Base-by-base conservation (phyloP, 108 stramenopile species). In the Seminavis robusta region DNA sequence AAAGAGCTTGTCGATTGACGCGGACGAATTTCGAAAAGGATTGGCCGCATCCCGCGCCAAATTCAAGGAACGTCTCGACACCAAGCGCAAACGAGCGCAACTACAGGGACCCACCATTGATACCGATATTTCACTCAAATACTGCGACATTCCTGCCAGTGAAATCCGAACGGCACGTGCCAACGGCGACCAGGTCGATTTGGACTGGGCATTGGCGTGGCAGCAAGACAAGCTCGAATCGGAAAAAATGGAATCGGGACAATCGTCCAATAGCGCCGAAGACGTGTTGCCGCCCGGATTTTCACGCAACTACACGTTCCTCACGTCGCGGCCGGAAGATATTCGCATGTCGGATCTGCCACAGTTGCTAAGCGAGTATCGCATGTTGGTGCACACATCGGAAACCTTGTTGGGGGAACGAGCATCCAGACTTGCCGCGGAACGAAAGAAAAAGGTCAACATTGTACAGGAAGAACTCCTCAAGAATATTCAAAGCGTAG, bases 331-430 rank as follows among this genome's bases (percentile, higher is more conserved):
- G 29, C 83, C 84, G 4, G 73, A 86, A 33, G 76, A 86, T 67
- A 71, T 92, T 49, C 64, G 75, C 21, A 36, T 92, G 34, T 56
- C 72, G 9, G 90, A 92, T 65, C 48, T 92, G 24, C 78, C 84
- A 0, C 24, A 71, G 31, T 51, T 92, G 19, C 33, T 92, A 36
- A 62, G 80, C 17, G 90, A 92, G 60, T 92, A 92, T 55, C 65
- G 71, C 51, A 82, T 80, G 75, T 42, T 92, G 38, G 90, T 84
- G 28, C 71, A 84, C 42, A 63, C 73, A 2, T 84, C 83, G 0
- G 90, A 92, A 57, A 23, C 60, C 13, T 69, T 92, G 33, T 33
- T 88, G 16, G 80, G 62, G 31, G 86, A 82, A 61, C 79, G 77
- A 4, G 50, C 61, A 3, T 20, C 58, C 0, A 60, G 70, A 25